Percentiles rank a stretch among this genome's conserved stretches.
These are phyloP conservation scores for Larix kaempferi DNA, from an alignment of 75 land plant species.

Conservation along the genomic window DNA sequence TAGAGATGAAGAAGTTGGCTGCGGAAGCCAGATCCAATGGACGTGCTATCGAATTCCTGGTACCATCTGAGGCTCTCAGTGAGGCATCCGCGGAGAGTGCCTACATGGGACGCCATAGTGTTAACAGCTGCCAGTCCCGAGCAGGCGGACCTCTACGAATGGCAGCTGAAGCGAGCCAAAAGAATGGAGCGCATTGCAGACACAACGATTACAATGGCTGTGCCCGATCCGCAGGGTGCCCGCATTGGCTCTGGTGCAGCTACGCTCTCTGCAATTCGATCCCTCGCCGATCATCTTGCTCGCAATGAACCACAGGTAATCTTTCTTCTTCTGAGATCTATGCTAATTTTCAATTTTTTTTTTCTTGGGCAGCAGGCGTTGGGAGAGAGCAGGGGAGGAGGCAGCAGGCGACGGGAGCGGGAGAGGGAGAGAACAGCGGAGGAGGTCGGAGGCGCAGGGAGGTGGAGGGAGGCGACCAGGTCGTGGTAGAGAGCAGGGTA, in stretches of 20 bases:
- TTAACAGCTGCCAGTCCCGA: slow-evolving; percentile 94
- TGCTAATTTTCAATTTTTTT: too few species aligned
- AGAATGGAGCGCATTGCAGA: slow-evolving; percentile 62
- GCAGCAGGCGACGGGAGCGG: too few species aligned
- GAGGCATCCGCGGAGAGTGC: slow-evolving; percentile 64
- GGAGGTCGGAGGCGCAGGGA: too few species aligned
- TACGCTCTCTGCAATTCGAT: slow-evolving; percentile 70
- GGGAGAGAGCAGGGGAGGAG: too few species aligned
- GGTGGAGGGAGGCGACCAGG: too few species aligned
- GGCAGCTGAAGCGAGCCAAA: slow-evolving; percentile 76
- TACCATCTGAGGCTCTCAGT: slow-evolving; percentile 74
- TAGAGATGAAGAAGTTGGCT: too few species aligned
- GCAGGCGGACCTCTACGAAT: slow-evolving; percentile 82
- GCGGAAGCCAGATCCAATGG: slow-evolving; percentile 26
- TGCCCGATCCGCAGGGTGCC: slow-evolving; percentile 83
- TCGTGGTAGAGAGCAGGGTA: too few species aligned
- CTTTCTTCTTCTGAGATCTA: not conserved
- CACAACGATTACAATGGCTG: slow-evolving; percentile 70
- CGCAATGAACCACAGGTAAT: not conserved
- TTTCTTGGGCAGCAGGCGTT: too few species aligned
- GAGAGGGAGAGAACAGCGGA: too few species aligned
- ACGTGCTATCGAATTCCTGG: slow-evolving; percentile 69
- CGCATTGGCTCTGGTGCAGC: slow-evolving; percentile 97
- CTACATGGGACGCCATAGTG: slow-evolving; percentile 95
- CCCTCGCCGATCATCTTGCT: slow-evolving; percentile 39